A percentile compares a stretch with the other conserved stretches of the same genome.
Conservation (phyloP, 305 asterid species). For the Solanum hybrid region DNA sequence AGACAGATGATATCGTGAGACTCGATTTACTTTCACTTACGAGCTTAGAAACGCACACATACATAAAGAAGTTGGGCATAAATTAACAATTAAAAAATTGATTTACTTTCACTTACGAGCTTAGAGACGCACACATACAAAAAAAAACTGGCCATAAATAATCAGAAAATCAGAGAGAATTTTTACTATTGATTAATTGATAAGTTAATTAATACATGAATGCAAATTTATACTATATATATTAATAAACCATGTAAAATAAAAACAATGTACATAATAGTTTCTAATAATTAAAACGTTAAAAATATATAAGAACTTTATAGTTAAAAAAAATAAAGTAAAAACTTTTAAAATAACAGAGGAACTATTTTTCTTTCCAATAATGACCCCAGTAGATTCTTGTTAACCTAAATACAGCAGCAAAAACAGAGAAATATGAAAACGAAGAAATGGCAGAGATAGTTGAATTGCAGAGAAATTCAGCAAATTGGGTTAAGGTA, state of each 20-base stretch:
- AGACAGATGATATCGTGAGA: too few species aligned
- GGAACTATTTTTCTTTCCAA: neutral
- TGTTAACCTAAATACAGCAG: neutral
- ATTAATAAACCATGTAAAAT: neutral
- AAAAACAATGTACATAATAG: neutral
- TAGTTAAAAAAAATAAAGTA: neutral
- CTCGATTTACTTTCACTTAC: too few species aligned
- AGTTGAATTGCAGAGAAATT: constrained; percentile 42
- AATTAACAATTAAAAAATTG: too few species aligned
- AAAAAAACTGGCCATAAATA: too few species aligned
- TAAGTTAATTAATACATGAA: too few species aligned
- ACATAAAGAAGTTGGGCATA: too few species aligned
- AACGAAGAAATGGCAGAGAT: constrained; percentile 26
- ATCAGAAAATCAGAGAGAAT: too few species aligned
- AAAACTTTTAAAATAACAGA: neutral
- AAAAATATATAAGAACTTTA: neutral
- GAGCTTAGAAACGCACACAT: too few species aligned
- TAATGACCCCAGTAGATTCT: neutral
- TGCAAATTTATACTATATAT: too few species aligned
- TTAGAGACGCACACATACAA: too few species aligned
- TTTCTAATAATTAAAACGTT: neutral
- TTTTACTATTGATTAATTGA: too few species aligned
- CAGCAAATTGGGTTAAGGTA: constrained; percentile 29
- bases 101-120: too few species aligned
- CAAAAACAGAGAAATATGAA: neutral